These are phyloP conservation scores for Seiridium unicorne DNA, from an alignment of 2,329 filamentous ascomycete species.

Conservation along the genomic window DNA sequence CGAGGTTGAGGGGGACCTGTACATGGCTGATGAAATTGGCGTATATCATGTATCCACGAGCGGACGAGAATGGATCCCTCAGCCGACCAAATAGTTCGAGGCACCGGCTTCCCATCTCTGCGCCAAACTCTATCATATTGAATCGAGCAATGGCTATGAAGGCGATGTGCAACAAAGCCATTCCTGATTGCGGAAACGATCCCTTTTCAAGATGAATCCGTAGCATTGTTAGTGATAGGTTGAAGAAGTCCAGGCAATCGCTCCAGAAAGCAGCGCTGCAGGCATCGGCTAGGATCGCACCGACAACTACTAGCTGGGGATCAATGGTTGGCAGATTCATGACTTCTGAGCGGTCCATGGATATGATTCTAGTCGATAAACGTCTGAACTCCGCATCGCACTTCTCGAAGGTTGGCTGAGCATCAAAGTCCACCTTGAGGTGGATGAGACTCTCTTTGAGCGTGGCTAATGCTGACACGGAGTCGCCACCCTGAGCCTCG, in stretches of 20 bases:
- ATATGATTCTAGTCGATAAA: slow-evolving; percentile 58
- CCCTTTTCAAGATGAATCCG: slow-evolving; percentile 63
- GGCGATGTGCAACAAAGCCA: slow-evolving; percentile 66
- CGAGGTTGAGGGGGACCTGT: slow-evolving; percentile 57
- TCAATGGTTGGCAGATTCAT: slow-evolving; percentile 44
- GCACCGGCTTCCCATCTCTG: slow-evolving; percentile 62
- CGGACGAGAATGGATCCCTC: slow-evolving; percentile 63
- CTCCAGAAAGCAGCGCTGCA: slow-evolving; percentile 73
- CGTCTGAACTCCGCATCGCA: slow-evolving; percentile 74
- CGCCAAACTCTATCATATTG: slow-evolving; percentile 66
- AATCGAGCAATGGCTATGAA: slow-evolving; percentile 68
- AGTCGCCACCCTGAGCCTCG: slow-evolving; percentile 71
- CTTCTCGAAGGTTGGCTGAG: slow-evolving; percentile 68
- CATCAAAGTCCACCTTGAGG: slow-evolving; percentile 65
- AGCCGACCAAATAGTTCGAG: slow-evolving; percentile 64
- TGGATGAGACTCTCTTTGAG: slow-evolving; percentile 70
- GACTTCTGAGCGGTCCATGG: slow-evolving; percentile 49
- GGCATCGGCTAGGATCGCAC: slow-evolving; percentile 69
- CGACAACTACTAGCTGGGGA: slow-evolving; percentile 58
- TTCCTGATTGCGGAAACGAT: slow-evolving; percentile 66
- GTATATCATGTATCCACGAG: slow-evolving; percentile 68
- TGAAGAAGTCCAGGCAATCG: slow-evolving; percentile 70
- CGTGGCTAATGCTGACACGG: slow-evolving; percentile 63
- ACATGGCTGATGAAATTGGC: slow-evolving; percentile 70
- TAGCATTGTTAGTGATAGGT: slow-evolving; percentile 65